Evolutionary conservation across 2,329 filamentous ascomycete species (phyloP), one percentile per base, ranked within the genome.

Genomic region (Reticulascus tulasneorum): DNA sequence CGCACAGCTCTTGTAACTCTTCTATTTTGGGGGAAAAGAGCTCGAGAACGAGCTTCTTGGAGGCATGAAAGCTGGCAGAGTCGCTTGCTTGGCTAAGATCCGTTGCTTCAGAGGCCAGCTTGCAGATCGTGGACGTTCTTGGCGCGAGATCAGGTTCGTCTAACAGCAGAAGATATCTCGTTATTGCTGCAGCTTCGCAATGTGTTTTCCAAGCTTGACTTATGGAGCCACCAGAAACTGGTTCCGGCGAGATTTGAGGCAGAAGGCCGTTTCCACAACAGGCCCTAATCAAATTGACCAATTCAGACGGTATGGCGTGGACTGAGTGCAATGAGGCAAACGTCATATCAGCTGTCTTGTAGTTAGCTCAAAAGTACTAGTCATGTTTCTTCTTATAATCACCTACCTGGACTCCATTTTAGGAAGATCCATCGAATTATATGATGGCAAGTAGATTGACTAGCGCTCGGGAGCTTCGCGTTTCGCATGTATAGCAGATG

Each of bases 381-480:
- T 23, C 17, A 12, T 12, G n/a, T 7, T 11, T 7, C 6, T 18
- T 13, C 22, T 12, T 9, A 6, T n/a, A 27, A 20, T 6, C 13
- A 59, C 75, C 56, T 67, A 91, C 86, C 81, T 46, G 89, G 84
- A 47, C 80, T 81, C 89, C 91, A 98, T 50, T 76, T 82, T 22
- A 80, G 75, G 49, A 89, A 81, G 2, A 93, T 59, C 93, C 93
- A 98, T 49, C 80, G 74, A 37, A 93, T 76, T 23, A 93, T 73
- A 49, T 85, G 78, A 45, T 79, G 84, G 23, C 79, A 81, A 4
- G 81, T 84, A 24, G 71, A 69, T 47, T 81, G 76, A 46, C 77
- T 85, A 23, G 77, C 76, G 39, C 77, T 82, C 2, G 86, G 84
- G 28, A 84, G 78, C 49, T 82, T 75, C 19, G 75, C 71, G 47